phyloP scores from a whole-genome alignment of 148 eudicot genomes.

The Polygonum aviculare region DNA sequence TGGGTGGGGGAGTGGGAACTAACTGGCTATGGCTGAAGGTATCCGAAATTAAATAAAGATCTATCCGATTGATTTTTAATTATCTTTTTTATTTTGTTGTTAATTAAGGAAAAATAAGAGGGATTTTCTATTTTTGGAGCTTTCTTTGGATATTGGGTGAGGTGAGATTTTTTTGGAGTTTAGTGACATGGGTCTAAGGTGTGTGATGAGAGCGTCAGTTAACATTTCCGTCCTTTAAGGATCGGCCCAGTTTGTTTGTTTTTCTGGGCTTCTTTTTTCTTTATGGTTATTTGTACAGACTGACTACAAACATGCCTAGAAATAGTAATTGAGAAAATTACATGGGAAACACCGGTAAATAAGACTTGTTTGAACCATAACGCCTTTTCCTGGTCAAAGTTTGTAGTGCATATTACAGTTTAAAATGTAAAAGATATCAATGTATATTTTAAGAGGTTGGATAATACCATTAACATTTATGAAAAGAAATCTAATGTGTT shows the following conservation, averaged over 20 bases:
- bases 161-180: not conserved
- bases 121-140: not conserved
- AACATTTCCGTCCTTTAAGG: not conserved
- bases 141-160: slow-evolving; percentile 2
- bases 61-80: not conserved
- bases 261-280: not conserved
- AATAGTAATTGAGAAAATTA: no score
- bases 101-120: not conserved
- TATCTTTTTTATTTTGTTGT: not conserved
- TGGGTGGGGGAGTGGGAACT: slow-evolving; percentile 3
- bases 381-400: no score
- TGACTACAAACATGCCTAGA: no score
- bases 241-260: not conserved
- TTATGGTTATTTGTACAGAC: not conserved
- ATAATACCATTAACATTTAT: no score
- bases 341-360: no score
- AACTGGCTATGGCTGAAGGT: not conserved
- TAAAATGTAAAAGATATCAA: no score
- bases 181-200: not conserved
- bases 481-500: no score
- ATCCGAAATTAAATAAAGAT: not conserved
- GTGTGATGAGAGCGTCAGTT: not conserved
- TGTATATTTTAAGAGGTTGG: no score
- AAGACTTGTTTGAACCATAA: no score
- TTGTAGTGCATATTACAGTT: no score